These are phyloP conservation scores for Ogataea pini DNA, from an alignment of 805 yeast genomes.

Conservation along the genomic window DNA sequence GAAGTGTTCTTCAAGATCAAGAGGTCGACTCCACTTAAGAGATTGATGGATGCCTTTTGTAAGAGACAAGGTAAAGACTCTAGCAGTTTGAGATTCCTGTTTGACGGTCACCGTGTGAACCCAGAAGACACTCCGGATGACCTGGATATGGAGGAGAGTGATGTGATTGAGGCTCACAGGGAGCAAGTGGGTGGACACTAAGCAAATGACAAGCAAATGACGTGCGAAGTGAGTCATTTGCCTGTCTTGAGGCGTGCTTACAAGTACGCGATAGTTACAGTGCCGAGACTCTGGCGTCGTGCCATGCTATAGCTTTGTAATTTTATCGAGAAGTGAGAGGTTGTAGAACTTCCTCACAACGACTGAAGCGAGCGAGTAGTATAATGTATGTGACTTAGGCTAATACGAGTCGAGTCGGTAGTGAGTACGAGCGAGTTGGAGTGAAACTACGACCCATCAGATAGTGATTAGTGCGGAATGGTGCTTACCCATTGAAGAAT, in stretches of 20 bases:
- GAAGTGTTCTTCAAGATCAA: constrained; percentile 96
- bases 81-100: constrained; percentile 80
- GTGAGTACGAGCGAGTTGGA: too few species aligned
- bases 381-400: too few species aligned
- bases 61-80: constrained; percentile 93
- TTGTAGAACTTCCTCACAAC: not conserved
- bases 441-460: too few species aligned
- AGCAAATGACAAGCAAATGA: not conserved
- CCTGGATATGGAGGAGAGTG: constrained; percentile 92
- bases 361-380: not conserved
- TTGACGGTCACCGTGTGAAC: constrained; percentile 88
- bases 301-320: not conserved
- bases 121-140: constrained; percentile 92
- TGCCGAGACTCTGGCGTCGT: too few species aligned
- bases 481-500: too few species aligned
- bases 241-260: not conserved
- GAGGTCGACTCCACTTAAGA: constrained; percentile 85
- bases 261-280: not conserved
- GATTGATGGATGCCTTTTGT: constrained; percentile 97
- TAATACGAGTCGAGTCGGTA: not conserved
- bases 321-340: constrained; percentile 1
- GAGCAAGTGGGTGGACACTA: constrained; percentile 78
- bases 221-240: not conserved
- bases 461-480: too few species aligned
- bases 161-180: constrained; percentile 94